Percentiles rank a stretch among this genome's conserved stretches.
Conservation (phyloP, 352 stramenopile species). For the Globisporangium okanoganense region DNA sequence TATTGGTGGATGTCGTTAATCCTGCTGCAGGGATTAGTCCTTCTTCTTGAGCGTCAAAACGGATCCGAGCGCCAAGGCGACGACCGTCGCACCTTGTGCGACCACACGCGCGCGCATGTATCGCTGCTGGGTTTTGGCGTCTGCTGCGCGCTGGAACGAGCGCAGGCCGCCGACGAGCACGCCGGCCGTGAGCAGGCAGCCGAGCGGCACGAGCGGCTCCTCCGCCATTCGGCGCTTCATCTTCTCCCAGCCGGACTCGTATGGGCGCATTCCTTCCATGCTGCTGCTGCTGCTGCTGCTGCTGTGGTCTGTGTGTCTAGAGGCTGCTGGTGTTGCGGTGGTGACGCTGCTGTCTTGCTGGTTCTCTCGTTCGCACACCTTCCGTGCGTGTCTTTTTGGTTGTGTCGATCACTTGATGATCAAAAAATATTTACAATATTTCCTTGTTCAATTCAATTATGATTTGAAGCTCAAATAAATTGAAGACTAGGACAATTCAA, state of each 20-base stretch:
- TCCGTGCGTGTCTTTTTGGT: slow-evolving; percentile 8
- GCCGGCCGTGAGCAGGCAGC: slow-evolving; percentile 53
- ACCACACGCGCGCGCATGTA: slow-evolving; percentile 76
- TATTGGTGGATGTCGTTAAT: not conserved
- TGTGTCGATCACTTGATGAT: not conserved
- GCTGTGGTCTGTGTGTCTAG: not conserved
- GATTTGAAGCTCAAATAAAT: slow-evolving; percentile 1
- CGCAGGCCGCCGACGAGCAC: slow-evolving; percentile 60
- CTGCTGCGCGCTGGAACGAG: slow-evolving; percentile 61
- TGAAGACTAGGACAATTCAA: not conserved
- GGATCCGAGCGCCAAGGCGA: slow-evolving; percentile 61
- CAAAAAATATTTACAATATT: not conserved
- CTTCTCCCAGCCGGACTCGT: slow-evolving; percentile 77
- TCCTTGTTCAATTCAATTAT: not conserved
- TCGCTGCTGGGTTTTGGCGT: slow-evolving; percentile 72
- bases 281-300: not conserved
- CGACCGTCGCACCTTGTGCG: slow-evolving; percentile 68
- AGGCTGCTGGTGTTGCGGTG: not conserved
- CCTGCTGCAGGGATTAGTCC: slow-evolving; percentile 16
- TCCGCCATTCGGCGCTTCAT: slow-evolving; percentile 69
- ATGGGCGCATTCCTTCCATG: slow-evolving; percentile 37
- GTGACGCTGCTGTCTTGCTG: not conserved
- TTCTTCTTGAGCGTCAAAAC: slow-evolving; percentile 60
- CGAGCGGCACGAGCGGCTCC: slow-evolving; percentile 75
- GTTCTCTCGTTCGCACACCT: not conserved